phyloP scores from a whole-genome alignment of 371 early-diverging fungal species.

The Lichtheimia ramosa region DNA sequence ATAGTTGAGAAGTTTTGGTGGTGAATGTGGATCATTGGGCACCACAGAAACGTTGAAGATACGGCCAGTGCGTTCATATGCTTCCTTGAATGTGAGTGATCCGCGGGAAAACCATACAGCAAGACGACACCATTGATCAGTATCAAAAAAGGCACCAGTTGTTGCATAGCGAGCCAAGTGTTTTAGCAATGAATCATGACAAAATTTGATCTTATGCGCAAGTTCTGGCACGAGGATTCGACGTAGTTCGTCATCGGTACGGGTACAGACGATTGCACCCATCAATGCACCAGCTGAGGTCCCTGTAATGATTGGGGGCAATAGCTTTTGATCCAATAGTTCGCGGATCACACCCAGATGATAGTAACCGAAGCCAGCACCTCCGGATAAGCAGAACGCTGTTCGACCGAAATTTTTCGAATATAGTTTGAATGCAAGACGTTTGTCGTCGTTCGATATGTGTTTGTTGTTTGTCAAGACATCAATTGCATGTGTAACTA shows the following conservation, averaged over 20 bases:
- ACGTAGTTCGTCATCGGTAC: constrained; percentile 79
- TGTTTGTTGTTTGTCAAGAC: constrained; percentile 53
- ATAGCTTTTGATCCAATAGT: constrained; percentile 68
- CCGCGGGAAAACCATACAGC: constrained; percentile 79
- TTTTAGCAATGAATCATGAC: constrained; percentile 53
- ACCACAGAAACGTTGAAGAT: constrained; percentile 88
- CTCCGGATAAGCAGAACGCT: constrained; percentile 88
- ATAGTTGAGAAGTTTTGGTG: constrained; percentile 68
- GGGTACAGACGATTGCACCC: constrained; percentile 79
- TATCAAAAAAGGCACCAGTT: constrained; percentile 70
- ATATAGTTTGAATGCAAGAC: constrained; percentile 71
- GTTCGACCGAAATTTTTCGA: constrained; percentile 84
- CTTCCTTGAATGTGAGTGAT: constrained; percentile 86
- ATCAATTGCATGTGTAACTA: constrained; percentile 66
- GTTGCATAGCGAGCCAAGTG: constrained; percentile 29
- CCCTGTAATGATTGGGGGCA: constrained; percentile 88
- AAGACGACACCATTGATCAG: constrained; percentile 70
- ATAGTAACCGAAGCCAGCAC: constrained; percentile 84
- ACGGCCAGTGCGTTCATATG: constrained; percentile 84
- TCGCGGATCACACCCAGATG: constrained; percentile 81
- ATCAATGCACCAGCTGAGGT: constrained; percentile 81
- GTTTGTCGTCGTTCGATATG: constrained; percentile 60
- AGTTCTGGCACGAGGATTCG: constrained; percentile 66
- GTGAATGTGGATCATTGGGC: constrained; percentile 74
- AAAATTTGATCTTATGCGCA: constrained; percentile 56